Base-by-base conservation (phyloP, 2,329 filamentous ascomycete species). In the Fusarium avenaceum region DNA sequence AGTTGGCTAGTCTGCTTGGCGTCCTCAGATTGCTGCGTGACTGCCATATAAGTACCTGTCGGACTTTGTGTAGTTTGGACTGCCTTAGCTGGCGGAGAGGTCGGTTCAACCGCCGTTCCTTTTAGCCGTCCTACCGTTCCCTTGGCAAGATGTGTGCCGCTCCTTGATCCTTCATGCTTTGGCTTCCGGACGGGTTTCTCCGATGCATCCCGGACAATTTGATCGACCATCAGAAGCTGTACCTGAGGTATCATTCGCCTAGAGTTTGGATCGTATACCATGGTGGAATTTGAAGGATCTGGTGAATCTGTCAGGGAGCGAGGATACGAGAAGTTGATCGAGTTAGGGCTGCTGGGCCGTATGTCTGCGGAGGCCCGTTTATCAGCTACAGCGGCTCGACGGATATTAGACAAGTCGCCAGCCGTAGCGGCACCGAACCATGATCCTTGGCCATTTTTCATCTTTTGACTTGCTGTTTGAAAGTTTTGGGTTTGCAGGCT, bases 221-320 rank as follows among this genome's bases (percentile, higher is more conserved):
- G 80, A 50, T 85, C 82, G 44, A 78, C 78, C 49, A 76, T 82
- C 67, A 80, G 45, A 19, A 86, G 66, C 26, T 85, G 79, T 7
- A 74, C 76, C 52, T 68, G 83, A 4, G 85, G 82, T 5, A 90
- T 81, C 82, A 90, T 88, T 61, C 88, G 85, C 68, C 88, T 83
- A 17, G 89, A 89, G 69, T 90, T 90, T n/a, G 87, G 82, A 66
- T 90, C 88, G 71, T 89, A 89, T 46, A 91, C 85, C 75, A 91
- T 70, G 32, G 80, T 76, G 67, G 83, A 73, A 42, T 83, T 79
- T 42, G 80, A 74, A 19, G 54, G 46, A 47, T 51, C 66, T 19
- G 70, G 80, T 6, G 82, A 83, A 24, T 80, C 80, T 30, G 80
- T 73, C 48, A 80, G 80, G 30, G 81, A 78, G 20, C 82, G 82